phyloP scores from a whole-genome alignment of 139 green algal genomes.

The Tetratostichococcus sp. region DNA sequence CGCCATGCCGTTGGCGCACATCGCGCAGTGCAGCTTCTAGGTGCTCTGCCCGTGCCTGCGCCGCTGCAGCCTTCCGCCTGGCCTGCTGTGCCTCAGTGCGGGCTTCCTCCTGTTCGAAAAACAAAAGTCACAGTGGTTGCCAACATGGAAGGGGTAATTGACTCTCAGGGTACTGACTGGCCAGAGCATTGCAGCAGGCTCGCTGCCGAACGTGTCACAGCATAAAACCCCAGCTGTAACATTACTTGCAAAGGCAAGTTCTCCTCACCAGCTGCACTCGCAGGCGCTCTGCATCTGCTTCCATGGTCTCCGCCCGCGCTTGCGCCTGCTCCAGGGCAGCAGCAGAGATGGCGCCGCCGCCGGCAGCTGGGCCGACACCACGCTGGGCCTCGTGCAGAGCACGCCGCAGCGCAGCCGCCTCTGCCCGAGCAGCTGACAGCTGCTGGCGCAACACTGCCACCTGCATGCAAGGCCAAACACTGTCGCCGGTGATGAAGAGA shows the following conservation, averaged over 20 bases:
- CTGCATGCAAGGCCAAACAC: conserved; percentile 36
- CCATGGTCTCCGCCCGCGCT: conserved; percentile 38
- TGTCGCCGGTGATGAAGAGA: no score
- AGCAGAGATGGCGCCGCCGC: conserved; percentile 17
- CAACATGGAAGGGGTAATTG: no score
- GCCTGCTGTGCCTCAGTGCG: conserved; percentile 21
- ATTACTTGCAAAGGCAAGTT: background rate
- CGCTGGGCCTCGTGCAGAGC: background rate
- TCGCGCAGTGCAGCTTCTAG: conserved; percentile 12
- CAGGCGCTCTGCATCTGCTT: conserved; percentile 53
- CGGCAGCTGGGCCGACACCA: background rate
- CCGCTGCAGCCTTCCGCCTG: conserved; percentile 21
- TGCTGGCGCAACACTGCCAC: conserved; percentile 72
- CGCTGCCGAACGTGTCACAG: no score
- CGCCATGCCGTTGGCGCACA: background rate
- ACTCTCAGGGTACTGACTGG: no score
- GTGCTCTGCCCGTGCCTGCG: conserved; percentile 23
- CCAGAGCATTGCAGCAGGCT: no score
- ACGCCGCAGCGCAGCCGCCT: conserved; percentile 43
- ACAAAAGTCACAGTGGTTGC: no score
- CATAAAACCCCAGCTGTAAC: no score
- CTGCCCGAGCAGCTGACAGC: conserved; percentile 49
- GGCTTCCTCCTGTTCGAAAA: conserved; percentile 9
- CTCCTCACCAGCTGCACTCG: conserved; percentile 58
- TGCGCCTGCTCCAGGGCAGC: conserved; percentile 50